Percentiles rank a stretch among this genome's conserved stretches.
Conservation (phyloP, 306 rosid species). For the Pueraria montana region DNA sequence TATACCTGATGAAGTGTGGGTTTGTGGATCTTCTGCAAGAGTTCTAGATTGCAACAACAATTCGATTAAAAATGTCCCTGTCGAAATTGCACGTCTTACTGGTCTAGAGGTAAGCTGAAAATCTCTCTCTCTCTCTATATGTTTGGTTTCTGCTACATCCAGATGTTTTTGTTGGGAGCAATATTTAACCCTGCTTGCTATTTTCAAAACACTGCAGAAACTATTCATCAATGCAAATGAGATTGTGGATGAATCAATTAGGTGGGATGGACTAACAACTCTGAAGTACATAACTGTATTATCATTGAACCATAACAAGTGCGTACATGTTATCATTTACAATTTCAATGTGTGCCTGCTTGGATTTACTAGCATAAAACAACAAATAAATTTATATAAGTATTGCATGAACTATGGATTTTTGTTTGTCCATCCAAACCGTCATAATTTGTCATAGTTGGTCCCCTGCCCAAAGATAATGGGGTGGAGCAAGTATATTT, state of each 20-base stretch:
- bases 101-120: constrained; percentile 63
- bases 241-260: constrained; percentile 63
- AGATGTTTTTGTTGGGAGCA: background rate
- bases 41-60: constrained; percentile 77
- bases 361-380: constrained; percentile 11
- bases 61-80: constrained; percentile 65
- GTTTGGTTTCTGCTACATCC: constrained; percentile 22
- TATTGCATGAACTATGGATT: constrained; percentile 28
- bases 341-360: constrained; percentile 34
- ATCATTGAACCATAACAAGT: constrained; percentile 82
- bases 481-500: constrained; percentile 26
- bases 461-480: constrained; percentile 4
- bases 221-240: constrained; percentile 67
- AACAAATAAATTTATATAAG: background rate
- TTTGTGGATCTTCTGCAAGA: constrained; percentile 71
- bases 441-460: constrained; percentile 20
- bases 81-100: constrained; percentile 60
- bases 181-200: constrained; percentile 11
- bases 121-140: constrained; percentile 32
- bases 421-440: constrained; percentile 6
- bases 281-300: constrained; percentile 71
- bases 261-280: constrained; percentile 76
- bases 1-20: constrained; percentile 89
- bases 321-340: constrained; percentile 53
- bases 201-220: constrained; percentile 66